Base-by-base conservation (phyloP, 2,329 filamentous ascomycete genomes). In the Epichloe hybrida region DNA sequence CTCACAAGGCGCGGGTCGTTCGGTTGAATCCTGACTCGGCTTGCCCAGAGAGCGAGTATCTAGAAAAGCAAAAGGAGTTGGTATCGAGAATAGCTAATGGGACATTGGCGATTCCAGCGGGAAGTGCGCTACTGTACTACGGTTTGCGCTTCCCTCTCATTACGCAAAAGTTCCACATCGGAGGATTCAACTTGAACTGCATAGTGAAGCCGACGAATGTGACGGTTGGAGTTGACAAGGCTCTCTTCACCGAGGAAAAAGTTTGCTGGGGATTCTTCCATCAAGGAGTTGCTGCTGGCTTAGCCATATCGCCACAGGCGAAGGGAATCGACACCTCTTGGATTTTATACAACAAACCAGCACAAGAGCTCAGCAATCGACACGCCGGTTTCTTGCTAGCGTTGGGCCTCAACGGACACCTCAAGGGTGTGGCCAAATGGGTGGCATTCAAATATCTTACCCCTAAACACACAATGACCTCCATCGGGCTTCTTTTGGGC, bases 231-330 rank as follows among this genome's bases (percentile, higher is more conserved):
- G 89, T 93, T 6, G 93, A 98, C 62, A 88, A 91, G 60, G 75
- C 77, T 5, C 74, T 84, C 2, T 95, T 95, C 61, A 91, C 87
- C 0, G 93, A 98, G 68, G 93, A 98, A 60, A 97, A 95, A 66
- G 88, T 95, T 40, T 91, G 88, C 62, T 98, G 93, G 93, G 90
- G 91, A 0, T 98, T 96, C 68, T 98, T 98, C 68, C 93, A 98
- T 64, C 88, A 94, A 52, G 93, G 93, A 6, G 91, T 94, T 34
- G 86, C 91, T n/a, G 88, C 87, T 23, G 93, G 93, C 3, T 71
- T 98, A 27, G 87, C 89, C 52, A 95, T 98, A 48, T 95, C 93
- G 5, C 84, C 83, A 12, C 79, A 88, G 51, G 91, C 90, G 3
- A 88, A 88, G 61, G 91, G 91, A 4, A 97, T 98, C 55, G 93